A percentile compares a stretch with the other conserved stretches of the same genome.
Conservation (phyloP, 2,329 filamentous ascomycete genomes). For the Fusarium guadeloupense region DNA sequence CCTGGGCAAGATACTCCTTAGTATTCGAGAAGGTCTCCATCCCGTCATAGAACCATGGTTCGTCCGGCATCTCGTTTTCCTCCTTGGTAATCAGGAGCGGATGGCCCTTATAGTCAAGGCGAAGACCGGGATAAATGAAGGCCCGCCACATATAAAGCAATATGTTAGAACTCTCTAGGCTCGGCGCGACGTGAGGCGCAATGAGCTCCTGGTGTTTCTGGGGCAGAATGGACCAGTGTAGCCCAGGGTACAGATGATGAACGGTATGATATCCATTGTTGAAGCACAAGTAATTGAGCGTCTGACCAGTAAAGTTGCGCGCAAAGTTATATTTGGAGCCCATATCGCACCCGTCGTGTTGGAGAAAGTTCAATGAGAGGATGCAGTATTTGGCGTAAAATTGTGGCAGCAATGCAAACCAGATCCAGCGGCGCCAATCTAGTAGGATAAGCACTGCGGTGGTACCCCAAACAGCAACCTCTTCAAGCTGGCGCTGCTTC, state of each 20-base stretch:
- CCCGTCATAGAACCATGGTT: slow-evolving; percentile 12
- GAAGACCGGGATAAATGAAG: slow-evolving; percentile 10
- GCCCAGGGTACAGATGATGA: slow-evolving; percentile 10
- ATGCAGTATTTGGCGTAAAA: slow-evolving; percentile 24
- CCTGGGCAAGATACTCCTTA: slow-evolving; percentile 12
- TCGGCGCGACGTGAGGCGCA: neutral
- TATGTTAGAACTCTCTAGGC: slow-evolving; percentile 1
- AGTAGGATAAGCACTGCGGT: slow-evolving; percentile 1
- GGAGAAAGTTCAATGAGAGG: slow-evolving; percentile 11
- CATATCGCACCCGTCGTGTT: slow-evolving; percentile 23
- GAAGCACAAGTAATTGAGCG: slow-evolving; percentile 13
- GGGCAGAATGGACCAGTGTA: slow-evolving; percentile 14
- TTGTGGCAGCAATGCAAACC: slow-evolving; percentile 11
- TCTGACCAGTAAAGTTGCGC: slow-evolving; percentile 6
- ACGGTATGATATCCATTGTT: slow-evolving; percentile 23
- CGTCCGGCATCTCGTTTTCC: slow-evolving; percentile 17
- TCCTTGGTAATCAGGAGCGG: slow-evolving; percentile 8
- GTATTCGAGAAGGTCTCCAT: slow-evolving; percentile 7
- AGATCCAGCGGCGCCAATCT: slow-evolving; percentile 21
- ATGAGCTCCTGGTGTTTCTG: slow-evolving; percentile 17
- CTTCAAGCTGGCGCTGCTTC: slow-evolving; percentile 7
- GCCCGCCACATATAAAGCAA: slow-evolving; percentile 12
- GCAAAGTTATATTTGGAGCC: slow-evolving; percentile 23
- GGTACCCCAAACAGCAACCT: slow-evolving; percentile 14
- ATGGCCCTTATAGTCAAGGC: slow-evolving; percentile 11